These are phyloP conservation scores for Meripilus lineatus DNA, from an alignment of 1,284 basidiomycete species.

Conservation along the genomic window DNA sequence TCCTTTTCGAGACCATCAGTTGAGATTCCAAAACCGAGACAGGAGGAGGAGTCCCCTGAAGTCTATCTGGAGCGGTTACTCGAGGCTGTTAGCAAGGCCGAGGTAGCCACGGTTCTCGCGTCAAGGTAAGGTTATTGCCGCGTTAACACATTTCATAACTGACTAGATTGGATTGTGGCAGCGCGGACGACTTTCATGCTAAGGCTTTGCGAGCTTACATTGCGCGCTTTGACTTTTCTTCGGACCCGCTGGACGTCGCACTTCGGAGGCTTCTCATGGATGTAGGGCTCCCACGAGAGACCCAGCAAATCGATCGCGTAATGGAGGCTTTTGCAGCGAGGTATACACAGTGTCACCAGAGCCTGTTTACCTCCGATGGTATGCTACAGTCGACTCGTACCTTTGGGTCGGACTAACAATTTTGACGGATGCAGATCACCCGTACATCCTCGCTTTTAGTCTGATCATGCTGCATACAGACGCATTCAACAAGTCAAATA, in stretches of 20 bases:
- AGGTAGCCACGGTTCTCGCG: slow-evolving; percentile 75
- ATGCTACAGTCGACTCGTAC: slow-evolving; percentile 18
- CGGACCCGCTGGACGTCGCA: slow-evolving; percentile 88
- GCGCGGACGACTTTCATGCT: slow-evolving; percentile 69
- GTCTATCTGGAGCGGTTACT: slow-evolving; percentile 63
- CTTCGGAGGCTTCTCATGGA: slow-evolving; percentile 90
- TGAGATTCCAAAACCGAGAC: slow-evolving; percentile 46
- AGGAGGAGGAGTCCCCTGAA: slow-evolving; percentile 64
- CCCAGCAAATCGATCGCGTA: slow-evolving; percentile 97
- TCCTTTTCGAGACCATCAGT: slow-evolving; percentile 32
- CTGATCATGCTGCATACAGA: slow-evolving; percentile 99
- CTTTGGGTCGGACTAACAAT: background rate
- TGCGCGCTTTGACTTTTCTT: slow-evolving; percentile 73
- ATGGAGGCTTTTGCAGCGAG: slow-evolving; percentile 92
- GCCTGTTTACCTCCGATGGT: slow-evolving; percentile 78
- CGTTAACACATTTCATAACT: slow-evolving; percentile 11
- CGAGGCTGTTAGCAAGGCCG: slow-evolving; percentile 64
- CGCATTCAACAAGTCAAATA: slow-evolving; percentile 96
- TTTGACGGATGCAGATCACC: slow-evolving; percentile 61
- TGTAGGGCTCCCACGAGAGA: slow-evolving; percentile 88
- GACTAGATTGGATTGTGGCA: slow-evolving; percentile 26
- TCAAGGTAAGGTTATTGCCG: slow-evolving; percentile 52
- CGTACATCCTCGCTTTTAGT: slow-evolving; percentile 96
- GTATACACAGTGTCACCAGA: slow-evolving; percentile 84
- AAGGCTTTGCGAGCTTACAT: slow-evolving; percentile 75